Evolutionary conservation across 2,329 filamentous ascomycete genomes (phyloP).

Genomic region (Calonectria hawksworthii): DNA sequence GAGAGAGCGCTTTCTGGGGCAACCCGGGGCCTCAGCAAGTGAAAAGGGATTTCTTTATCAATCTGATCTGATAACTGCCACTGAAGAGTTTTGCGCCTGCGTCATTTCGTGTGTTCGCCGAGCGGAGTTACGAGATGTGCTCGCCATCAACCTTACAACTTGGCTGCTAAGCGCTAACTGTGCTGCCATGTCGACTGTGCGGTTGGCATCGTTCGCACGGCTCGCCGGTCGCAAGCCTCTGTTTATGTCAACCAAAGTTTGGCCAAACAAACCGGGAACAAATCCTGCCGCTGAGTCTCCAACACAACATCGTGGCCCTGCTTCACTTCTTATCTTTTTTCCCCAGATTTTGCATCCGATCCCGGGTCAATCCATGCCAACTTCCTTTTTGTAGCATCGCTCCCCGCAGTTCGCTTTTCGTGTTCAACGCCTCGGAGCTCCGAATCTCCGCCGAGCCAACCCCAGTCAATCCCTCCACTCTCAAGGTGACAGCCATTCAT

Average conservation of each 20-base stretch:
- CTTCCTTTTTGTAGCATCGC: neutral
- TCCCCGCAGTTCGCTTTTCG: neutral
- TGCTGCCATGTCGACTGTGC: neutral
- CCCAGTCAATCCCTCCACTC: slow-evolving; percentile 4
- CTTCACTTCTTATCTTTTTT: neutral
- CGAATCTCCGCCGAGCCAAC: slow-evolving; percentile 3
- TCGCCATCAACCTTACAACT: neutral
- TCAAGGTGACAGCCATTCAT: slow-evolving; percentile 1
- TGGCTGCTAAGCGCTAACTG: slow-evolving; percentile 8
- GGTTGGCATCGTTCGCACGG: neutral
- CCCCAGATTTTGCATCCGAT: neutral
- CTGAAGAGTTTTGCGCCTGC: slow-evolving; percentile 43
- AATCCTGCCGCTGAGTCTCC: neutral
- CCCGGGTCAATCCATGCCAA: neutral
- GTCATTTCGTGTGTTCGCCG: slow-evolving; percentile 40
- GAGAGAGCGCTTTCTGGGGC: slow-evolving; percentile 34
- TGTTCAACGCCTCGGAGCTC: slow-evolving; percentile 10
- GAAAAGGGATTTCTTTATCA: slow-evolving; percentile 54
- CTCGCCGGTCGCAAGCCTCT: neutral
- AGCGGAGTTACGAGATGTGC: slow-evolving; percentile 50
- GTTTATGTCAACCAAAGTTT: neutral
- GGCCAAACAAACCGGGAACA: neutral
- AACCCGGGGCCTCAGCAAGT: slow-evolving; percentile 46
- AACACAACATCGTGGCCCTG: neutral
- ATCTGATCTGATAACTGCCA: slow-evolving; percentile 56